phyloP scores from a whole-genome alignment of 75 land plant species.

The Cryptomeria japonica region DNA sequence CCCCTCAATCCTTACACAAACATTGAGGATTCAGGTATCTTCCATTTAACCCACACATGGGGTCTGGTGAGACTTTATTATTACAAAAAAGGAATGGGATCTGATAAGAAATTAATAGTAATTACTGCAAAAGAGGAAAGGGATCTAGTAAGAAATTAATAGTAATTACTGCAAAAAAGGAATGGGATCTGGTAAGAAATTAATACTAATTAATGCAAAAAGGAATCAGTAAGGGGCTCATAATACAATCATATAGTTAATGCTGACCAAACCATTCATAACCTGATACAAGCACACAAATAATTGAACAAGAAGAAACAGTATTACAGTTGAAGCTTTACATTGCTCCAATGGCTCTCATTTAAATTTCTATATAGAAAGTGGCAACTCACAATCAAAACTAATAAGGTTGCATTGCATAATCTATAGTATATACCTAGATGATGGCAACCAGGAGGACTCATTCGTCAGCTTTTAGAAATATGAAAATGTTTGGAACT shows the following conservation, averaged over 20 bases:
- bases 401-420: neutral
- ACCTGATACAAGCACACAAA: neutral
- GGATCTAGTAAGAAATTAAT: too few species aligned
- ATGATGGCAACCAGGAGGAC: neutral
- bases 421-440: neutral
- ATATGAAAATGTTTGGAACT: neutral
- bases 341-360: neutral
- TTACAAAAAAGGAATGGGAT: neutral
- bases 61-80: neutral
- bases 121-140: too few species aligned
- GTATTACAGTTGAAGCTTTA: neutral
- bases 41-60: neutral
- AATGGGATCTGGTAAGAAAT: neutral
- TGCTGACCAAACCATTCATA: neutral
- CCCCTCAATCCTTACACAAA: neutral
- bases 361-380: neutral
- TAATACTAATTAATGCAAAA: too few species aligned
- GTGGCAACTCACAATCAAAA: neutral
- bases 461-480: neutral
- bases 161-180: neutral
- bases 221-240: neutral
- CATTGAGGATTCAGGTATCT: neutral
- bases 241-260: neutral
- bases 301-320: neutral
- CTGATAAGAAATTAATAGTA: too few species aligned